Evolutionary conservation across 202 grass and related monocot species (phyloP).

Genomic region (Schoenoplectus triqueter): DNA sequence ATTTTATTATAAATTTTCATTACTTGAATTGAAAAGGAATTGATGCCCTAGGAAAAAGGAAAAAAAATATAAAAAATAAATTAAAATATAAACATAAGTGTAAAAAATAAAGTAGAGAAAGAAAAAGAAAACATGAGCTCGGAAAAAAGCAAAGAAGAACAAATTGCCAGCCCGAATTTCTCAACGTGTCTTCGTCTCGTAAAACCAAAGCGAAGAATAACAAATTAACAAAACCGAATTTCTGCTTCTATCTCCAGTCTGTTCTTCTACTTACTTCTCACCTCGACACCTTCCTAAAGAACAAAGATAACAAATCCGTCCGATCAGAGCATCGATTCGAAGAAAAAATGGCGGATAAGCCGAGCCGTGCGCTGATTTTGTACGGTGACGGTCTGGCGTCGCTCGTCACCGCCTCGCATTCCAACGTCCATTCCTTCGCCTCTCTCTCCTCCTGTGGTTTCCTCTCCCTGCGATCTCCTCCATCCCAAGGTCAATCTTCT

Average conservation of each 20-base stretch:
- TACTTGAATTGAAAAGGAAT: no score
- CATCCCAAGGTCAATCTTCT: conserved; percentile 39
- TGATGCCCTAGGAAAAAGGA: no score
- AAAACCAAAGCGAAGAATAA: conserved; percentile 1
- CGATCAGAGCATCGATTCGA: not conserved
- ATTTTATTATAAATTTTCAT: no score
- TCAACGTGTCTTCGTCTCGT: conserved; percentile 1
- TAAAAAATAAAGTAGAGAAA: no score
- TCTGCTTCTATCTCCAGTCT: not conserved
- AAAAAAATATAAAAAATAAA: no score
- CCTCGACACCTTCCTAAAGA: not conserved
- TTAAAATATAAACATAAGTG: no score
- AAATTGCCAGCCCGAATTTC: no score
- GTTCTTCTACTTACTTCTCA: not conserved
- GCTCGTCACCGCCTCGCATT: conserved; percentile 40
- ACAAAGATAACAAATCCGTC: not conserved
- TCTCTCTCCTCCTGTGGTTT: conserved; percentile 72
- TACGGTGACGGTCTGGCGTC: conserved; percentile 78
- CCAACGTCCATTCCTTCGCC: conserved; percentile 69
- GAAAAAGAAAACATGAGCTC: no score
- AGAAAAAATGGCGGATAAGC: conserved; percentile 80
- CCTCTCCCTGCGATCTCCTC: conserved; percentile 69
- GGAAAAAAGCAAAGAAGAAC: no score
- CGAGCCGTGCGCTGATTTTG: conserved; percentile 83
- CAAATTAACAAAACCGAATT: not conserved